Evolutionary conservation across 73 alveolate genomes (phyloP).

Genomic region (Stentor coeruleus): DNA sequence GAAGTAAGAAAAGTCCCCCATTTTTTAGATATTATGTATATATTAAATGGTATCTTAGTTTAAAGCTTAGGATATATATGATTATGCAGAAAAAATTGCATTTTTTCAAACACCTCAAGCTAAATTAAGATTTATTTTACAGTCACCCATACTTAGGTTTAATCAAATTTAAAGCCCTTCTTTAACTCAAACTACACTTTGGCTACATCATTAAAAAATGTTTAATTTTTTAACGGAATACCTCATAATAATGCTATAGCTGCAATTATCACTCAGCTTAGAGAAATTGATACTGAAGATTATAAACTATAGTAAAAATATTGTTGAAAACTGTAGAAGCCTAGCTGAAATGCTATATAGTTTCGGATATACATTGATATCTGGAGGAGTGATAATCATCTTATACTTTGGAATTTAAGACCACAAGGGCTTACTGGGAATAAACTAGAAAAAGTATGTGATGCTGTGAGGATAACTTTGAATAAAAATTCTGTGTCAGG

Average conservation of each 20-base stretch:
- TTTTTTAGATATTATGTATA: too few relatives aligned
- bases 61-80: too few relatives aligned
- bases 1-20: too few relatives aligned
- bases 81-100: too few relatives aligned
- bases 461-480: constrained; percentile 51
- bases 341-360: constrained; percentile 65
- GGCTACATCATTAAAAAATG: too few relatives aligned
- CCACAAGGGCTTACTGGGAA: constrained; percentile 66
- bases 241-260: constrained; percentile 94
- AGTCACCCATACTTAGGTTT: too few relatives aligned
- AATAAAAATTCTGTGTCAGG: constrained; percentile 71
- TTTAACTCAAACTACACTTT: too few relatives aligned
- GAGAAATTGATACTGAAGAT: constrained; percentile 74
- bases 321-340: constrained; percentile 69
- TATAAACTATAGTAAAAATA: constrained; percentile 69
- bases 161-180: too few relatives aligned
- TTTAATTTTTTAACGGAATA: constrained; percentile 91
- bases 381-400: constrained; percentile 95
- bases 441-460: constrained; percentile 74
- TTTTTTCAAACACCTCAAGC: too few relatives aligned
- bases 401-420: constrained; percentile 68
- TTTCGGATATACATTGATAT: constrained; percentile 62
- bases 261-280: constrained; percentile 76
- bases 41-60: too few relatives aligned
- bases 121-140: too few relatives aligned